Base-by-base conservation (phyloP, 1,139 yeast genomes). In the Candida frijolesensis region DNA sequence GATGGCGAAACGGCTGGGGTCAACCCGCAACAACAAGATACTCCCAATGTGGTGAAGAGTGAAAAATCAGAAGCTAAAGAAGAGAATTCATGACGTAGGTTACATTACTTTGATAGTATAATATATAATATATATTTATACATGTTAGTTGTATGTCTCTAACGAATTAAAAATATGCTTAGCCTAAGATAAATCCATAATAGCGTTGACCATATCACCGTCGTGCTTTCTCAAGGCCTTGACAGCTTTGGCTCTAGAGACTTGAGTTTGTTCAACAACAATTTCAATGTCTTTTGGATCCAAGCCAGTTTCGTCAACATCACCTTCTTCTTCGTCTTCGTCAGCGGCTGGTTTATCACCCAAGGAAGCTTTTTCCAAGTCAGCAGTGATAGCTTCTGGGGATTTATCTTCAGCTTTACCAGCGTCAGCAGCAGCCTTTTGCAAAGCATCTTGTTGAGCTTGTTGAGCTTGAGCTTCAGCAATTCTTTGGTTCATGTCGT, bases 181-280 rank as follows among this genome's bases (percentile, higher is more conserved):
- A 39, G 42, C 37, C 48, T 54, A 74, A 60, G 94, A 84, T 71
- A 92, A 80, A 61, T 89, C 88, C 96, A 92, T 89, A 70, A 92
- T 89, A 61, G 97, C 94, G 70, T 91, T 92, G 71, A 94, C 97
- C 77, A 94, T 85, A 72, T 94, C 98, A 73, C 94, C 91, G 65
- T 89, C 83, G 80, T 92, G 92, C 62, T 83, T 85, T 73, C 82
- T 87, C 73, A 94, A 83, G 62, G 97, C 96, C 74, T 86, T 87
- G 65, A 84, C 89, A 58, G 98, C 98, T 81, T 89, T 88, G 61
- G 83, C 84, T 79, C 92, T 86, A 51, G 97, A 80, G 57, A 85
- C 94, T 66, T 84, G 87, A 63, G 97, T 87, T 79, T 94, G 99
- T 67, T 89, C 96, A 67, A 87, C 80, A 64, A 92, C 86, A 68